A percentile compares a stretch with the other conserved stretches of the same genome.
Conservation (phyloP, 257 asterid genomes). For the Nicotiana obtusifolia region DNA sequence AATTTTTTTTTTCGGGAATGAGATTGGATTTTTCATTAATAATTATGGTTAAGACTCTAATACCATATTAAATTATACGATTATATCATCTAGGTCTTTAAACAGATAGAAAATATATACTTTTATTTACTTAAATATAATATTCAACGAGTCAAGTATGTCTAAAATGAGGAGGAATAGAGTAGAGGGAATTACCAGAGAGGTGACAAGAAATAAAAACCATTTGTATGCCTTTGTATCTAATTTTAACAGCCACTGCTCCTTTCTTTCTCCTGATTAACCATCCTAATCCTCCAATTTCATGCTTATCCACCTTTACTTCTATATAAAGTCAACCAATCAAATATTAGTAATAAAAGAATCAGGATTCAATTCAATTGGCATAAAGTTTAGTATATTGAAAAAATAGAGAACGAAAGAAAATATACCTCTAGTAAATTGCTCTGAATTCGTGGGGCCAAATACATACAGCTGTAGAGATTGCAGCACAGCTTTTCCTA, state of each 20-base stretch:
- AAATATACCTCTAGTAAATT: conserved; percentile 29
- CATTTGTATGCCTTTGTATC: conserved; percentile 43
- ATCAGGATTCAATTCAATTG: not conserved
- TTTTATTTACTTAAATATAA: not conserved
- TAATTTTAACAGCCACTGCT: conserved; percentile 51
- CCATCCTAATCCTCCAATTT: conserved; percentile 56
- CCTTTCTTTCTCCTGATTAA: conserved; percentile 68
- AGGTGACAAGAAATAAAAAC: conserved; percentile 67
- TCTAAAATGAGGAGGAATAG: not conserved
- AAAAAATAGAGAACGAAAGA: not conserved
- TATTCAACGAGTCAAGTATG: not conserved
- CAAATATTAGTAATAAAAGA: not conserved
- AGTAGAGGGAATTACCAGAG: conserved; percentile 35
- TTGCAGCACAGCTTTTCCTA: conserved; percentile 59
- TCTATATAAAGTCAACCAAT: conserved; percentile 23
- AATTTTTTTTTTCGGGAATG: not conserved
- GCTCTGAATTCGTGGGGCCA: conserved; percentile 35
- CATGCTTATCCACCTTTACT: conserved; percentile 48
- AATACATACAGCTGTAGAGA: conserved; percentile 55
- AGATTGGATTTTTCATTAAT: not conserved
- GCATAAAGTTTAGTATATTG: not conserved
- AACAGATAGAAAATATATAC: too few species aligned
- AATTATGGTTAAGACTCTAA: too few species aligned
- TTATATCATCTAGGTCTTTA: too few species aligned
- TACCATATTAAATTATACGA: too few species aligned